Evolutionary conservation across 2,329 filamentous ascomycete species (phyloP).

Genomic region (Neofusicoccum laricinum): DNA sequence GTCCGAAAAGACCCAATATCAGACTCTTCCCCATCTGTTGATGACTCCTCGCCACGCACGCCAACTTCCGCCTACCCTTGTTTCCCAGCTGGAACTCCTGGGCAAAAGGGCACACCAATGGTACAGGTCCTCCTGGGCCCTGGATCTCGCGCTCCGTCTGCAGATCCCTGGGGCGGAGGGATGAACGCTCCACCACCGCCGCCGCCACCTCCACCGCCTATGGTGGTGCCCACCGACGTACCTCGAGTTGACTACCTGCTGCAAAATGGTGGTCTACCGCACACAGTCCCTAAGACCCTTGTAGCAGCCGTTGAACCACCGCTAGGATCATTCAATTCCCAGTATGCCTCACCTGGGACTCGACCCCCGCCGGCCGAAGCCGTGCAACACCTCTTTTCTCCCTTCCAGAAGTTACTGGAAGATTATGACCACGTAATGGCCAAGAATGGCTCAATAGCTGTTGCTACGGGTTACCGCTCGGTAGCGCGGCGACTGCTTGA

Average conservation of each 20-base stretch:
- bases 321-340: conserved; percentile 52
- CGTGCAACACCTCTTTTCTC: conserved; percentile 73
- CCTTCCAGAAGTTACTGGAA: conserved; percentile 78
- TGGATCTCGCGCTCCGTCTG: conserved; percentile 30
- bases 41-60: conserved; percentile 46
- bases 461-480: conserved; percentile 91
- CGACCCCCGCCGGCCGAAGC: conserved; percentile 47
- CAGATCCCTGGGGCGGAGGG: conserved; percentile 42
- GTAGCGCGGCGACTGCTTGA: conserved; percentile 89
- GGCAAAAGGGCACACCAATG: conserved; percentile 36
- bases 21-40: conserved; percentile 38
- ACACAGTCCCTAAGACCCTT: conserved; percentile 70
- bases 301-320: conserved; percentile 59
- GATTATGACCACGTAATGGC: conserved; percentile 80
- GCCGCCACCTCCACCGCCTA: conserved; percentile 70
- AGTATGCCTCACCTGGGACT: conserved; percentile 53
- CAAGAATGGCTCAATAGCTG: conserved; percentile 85
- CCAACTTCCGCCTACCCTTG: conserved; percentile 39
- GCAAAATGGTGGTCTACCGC: conserved; percentile 77
- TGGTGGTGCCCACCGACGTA: conserved; percentile 61
- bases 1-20: conserved; percentile 26
- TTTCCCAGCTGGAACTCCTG: conserved; percentile 32
- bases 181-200: conserved; percentile 58
- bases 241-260: conserved; percentile 90
- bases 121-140: conserved; percentile 46